Base-by-base conservation (phyloP, 495 filamentous ascomycete species). In the Friedmanniomyces simplex region DNA sequence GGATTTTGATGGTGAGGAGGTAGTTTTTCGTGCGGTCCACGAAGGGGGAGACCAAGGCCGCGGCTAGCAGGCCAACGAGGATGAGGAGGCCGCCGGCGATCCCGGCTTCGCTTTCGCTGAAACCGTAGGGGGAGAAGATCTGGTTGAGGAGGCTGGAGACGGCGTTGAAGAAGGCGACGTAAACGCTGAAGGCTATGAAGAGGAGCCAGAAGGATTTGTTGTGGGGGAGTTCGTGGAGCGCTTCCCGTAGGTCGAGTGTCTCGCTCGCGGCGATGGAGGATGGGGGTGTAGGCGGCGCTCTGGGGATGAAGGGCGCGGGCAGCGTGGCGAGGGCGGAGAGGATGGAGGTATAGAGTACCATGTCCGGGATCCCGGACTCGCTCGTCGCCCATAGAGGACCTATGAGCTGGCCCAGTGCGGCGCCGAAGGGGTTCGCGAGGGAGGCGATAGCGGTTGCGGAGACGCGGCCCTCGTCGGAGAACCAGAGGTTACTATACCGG, bases 111-210 rank as follows among this genome's bases (percentile, higher is more conserved):
- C 83, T 83, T 68, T 91, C 86, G 52, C 72, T 78, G 77, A 84
- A 95, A 60, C 77, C 81, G 73, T 95, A 87, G 0, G 93, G 93
- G 8, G 79, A 71, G 55, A 97, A 79, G 69, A 97, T 86, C 67
- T 95, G 90, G 75, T 90, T 94, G 1, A 97, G 75, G 4, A 97
- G 81, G 14, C 88, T 86, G 48, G 91, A 94, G 64, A 89, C 72
- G 68, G 83, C 83, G 76, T 96, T 96, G 80, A 98, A 98, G 75
- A 91, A 84, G 43, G 84, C 88, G 59, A 96, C 87, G 72, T 91
- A 96, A 67, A 91, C 68, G 48, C 79, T 71, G 72, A 91, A 98
- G 51, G 88, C 82, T 58, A 88, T 58, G 37, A 87, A 68, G 66
- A 94, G 72, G 54, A 91, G 76, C 77, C 82, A 91, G 74, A 95